A percentile compares a stretch with the other conserved stretches of the same genome.
Conservation (phyloP, 2,329 filamentous ascomycete species). For the Exophiala sideris region DNA sequence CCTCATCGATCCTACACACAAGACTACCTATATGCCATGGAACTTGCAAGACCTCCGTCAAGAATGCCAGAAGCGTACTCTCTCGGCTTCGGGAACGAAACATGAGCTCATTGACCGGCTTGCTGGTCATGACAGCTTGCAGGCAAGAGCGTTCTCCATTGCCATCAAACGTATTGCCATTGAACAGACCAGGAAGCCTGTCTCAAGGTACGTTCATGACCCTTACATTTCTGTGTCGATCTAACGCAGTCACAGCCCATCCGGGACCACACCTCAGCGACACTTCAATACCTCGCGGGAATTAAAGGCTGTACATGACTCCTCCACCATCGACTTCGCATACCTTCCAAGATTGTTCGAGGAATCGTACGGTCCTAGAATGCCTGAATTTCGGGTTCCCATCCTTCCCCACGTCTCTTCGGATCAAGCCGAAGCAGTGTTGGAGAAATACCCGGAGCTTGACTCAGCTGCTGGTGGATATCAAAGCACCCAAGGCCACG, state of each 20-base stretch:
- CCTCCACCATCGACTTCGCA: constrained; percentile 61
- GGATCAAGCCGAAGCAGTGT: constrained; percentile 30
- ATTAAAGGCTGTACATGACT: constrained; percentile 55
- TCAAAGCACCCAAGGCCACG: constrained; percentile 25
- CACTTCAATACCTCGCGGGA: constrained; percentile 62
- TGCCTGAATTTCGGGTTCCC: constrained; percentile 46
- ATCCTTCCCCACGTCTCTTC: constrained; percentile 44
- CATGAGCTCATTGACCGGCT: constrained; percentile 53
- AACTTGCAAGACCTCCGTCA: constrained; percentile 50
- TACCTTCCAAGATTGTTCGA: constrained; percentile 54
- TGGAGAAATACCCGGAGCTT: constrained; percentile 26
- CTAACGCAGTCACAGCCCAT: constrained; percentile 19
- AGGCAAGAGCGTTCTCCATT: constrained; percentile 54
- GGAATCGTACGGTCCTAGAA: constrained; percentile 31
- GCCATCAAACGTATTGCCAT: constrained; percentile 48
- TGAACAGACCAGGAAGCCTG: constrained; percentile 34
- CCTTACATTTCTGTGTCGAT: not conserved
- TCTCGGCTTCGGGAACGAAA: constrained; percentile 47
- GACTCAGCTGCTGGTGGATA: constrained; percentile 29
- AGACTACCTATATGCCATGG: constrained; percentile 50
- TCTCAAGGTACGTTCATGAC: constrained; percentile 35
- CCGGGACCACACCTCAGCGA: constrained; percentile 37
- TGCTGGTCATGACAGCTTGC: constrained; percentile 51
- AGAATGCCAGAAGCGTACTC: constrained; percentile 50
- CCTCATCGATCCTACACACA: constrained; percentile 49